A percentile compares a stretch with the other conserved stretches of the same genome.
phyloP scores from a whole-genome alignment of 805 yeast genomes.

The Jamesozyma gamospora region DNA sequence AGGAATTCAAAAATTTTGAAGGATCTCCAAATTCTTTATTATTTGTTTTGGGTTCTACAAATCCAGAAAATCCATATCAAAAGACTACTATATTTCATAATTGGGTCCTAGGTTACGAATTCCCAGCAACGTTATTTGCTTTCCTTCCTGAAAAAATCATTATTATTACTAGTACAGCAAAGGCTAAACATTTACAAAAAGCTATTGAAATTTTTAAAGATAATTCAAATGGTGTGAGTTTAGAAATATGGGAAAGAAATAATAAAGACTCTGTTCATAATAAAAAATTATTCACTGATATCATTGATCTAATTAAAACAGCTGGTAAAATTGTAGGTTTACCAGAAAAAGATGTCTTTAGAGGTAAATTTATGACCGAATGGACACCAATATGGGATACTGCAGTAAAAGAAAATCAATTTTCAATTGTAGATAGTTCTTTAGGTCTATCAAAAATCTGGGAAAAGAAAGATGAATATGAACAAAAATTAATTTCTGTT shows the following conservation, averaged over 20 bases:
- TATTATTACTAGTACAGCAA: slow-evolving; percentile 71
- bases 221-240: slow-evolving; percentile 37
- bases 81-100: slow-evolving; percentile 79
- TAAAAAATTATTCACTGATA: slow-evolving; percentile 50
- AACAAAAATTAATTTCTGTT: slow-evolving; percentile 49
- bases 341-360: slow-evolving; percentile 65
- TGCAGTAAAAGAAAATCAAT: slow-evolving; percentile 32
- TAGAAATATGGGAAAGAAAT: slow-evolving; percentile 54
- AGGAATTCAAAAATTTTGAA: slow-evolving; percentile 21
- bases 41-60: slow-evolving; percentile 73
- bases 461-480: slow-evolving; percentile 74
- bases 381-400: slow-evolving; percentile 46
- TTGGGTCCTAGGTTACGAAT: slow-evolving; percentile 91
- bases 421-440: slow-evolving; percentile 41
- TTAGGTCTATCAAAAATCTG: slow-evolving; percentile 45
- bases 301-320: slow-evolving; percentile 36
- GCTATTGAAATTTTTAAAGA: slow-evolving; percentile 34
- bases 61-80: slow-evolving; percentile 82
- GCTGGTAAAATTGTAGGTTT: slow-evolving; percentile 49
- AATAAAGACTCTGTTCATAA: slow-evolving; percentile 76
- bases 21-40: slow-evolving; percentile 39
- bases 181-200: slow-evolving; percentile 59
- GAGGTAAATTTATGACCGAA: slow-evolving; percentile 77
- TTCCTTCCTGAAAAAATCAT: slow-evolving; percentile 50
- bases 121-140: slow-evolving; percentile 78